Percentiles rank a stretch among this genome's conserved stretches.
These are phyloP conservation scores for Cladophialophora bantiana DNA, from an alignment of 2,329 filamentous ascomycete genomes.

Conservation along the genomic window DNA sequence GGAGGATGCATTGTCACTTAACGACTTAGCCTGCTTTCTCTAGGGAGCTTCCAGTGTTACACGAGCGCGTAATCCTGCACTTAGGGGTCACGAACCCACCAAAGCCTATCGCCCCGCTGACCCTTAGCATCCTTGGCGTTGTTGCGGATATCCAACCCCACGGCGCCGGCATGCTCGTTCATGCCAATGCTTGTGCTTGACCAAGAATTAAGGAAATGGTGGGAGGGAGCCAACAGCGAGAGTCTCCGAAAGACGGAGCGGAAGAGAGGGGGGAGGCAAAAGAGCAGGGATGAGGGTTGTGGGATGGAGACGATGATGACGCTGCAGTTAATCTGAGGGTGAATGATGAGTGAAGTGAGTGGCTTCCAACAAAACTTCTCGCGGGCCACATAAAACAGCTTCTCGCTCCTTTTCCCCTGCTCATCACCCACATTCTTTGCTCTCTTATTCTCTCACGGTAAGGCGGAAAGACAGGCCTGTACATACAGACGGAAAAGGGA, in stretches of 20 bases:
- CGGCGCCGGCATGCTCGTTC: constrained; percentile 3
- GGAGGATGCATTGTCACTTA: constrained; percentile 36
- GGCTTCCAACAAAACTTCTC: constrained; percentile 6
- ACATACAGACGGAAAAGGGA: constrained; percentile 2
- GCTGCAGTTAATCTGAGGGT: background rate
- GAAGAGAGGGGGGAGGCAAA: background rate
- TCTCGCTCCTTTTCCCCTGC: constrained; percentile 1
- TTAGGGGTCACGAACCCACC: constrained; percentile 36
- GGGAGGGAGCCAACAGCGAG: background rate
- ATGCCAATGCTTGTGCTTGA: background rate
- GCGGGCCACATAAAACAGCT: background rate
- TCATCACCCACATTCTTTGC: constrained; percentile 7
- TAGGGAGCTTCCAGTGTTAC: constrained; percentile 8
- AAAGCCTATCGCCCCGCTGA: background rate
- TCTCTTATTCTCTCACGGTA: constrained; percentile 1
- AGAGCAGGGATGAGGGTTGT: background rate
- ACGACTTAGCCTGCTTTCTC: constrained; percentile 31
- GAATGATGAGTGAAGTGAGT: background rate
- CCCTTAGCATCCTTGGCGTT: constrained; percentile 4
- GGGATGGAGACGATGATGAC: constrained; percentile 3
- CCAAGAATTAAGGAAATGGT: background rate
- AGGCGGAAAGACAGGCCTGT: background rate
- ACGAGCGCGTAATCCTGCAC: constrained; percentile 40
- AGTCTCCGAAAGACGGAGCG: background rate
- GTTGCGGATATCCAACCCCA: constrained; percentile 8